Evolutionary conservation across 441 rosid species (phyloP).

Genomic region (Theobroma grandiflorum): DNA sequence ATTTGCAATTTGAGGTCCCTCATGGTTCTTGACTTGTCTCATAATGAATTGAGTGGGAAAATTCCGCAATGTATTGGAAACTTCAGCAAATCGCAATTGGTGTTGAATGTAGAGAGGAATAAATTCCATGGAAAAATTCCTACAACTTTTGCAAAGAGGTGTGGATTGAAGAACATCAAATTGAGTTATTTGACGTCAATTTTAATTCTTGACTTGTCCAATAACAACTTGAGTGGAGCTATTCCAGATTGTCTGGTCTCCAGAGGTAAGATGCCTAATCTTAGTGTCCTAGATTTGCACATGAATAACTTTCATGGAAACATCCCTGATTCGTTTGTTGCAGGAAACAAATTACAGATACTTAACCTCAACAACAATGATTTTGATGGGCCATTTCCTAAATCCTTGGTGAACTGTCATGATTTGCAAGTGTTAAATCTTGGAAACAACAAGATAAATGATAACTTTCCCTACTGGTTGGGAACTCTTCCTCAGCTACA

Average conservation of each 20-base stretch:
- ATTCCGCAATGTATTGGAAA: constrained; percentile 32
- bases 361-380: neutral
- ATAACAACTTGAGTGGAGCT: constrained; percentile 23
- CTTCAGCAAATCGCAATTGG: neutral
- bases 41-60: constrained; percentile 27
- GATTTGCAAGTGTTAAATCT: constrained; percentile 30
- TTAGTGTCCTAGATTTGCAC: constrained; percentile 27
- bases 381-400: constrained; percentile 26
- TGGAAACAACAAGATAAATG: constrained; percentile 30
- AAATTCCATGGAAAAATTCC: constrained; percentile 22
- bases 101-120: constrained; percentile 31
- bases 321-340: constrained; percentile 9
- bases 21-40: constrained; percentile 31
- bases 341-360: neutral
- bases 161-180: neutral
- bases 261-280: neutral
- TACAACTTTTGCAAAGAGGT: neutral
- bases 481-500: constrained; percentile 24
- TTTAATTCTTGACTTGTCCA: neutral
- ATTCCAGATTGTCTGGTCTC: constrained; percentile 25
- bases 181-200: constrained; percentile 1
- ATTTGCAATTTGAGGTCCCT: constrained; percentile 28
- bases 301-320: constrained; percentile 17
- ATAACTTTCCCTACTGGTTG: constrained; percentile 46
- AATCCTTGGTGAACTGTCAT: constrained; percentile 2